These are phyloP conservation scores for Nannochloropsis salina DNA, from an alignment of 108 stramenopile genomes.

Conservation along the genomic window DNA sequence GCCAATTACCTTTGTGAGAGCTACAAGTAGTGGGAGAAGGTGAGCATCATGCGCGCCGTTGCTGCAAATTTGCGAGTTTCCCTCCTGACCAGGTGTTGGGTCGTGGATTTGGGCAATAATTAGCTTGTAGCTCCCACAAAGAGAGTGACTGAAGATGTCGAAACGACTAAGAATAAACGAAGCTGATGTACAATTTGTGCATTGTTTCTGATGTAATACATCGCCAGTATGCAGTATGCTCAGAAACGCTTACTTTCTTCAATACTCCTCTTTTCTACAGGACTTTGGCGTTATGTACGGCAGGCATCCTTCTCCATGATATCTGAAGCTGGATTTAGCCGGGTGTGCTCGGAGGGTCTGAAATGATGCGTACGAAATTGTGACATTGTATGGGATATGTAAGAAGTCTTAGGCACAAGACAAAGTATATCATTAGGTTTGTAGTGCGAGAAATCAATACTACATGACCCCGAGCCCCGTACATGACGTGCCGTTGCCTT, in stretches of 20 bases:
- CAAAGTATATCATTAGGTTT: no score
- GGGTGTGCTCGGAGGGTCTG: neutral
- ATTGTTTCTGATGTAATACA: no score
- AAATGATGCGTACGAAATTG: neutral
- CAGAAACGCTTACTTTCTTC: no score
- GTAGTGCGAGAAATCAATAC: no score
- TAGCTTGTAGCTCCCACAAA: neutral
- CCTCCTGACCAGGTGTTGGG: neutral
- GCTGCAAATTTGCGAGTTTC: neutral
- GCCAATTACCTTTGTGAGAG: neutral
- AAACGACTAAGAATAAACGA: neutral
- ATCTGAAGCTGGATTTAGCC: neutral
- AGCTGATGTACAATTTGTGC: neutral
- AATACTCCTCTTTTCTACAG: neutral
- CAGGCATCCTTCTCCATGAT: neutral
- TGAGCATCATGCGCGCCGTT: no score
- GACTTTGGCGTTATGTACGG: neutral
- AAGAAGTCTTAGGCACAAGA: no score
- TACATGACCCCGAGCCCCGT: no score
- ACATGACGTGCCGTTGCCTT: no score
- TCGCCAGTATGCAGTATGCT: no score
- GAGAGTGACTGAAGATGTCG: neutral
- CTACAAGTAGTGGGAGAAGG: neutral
- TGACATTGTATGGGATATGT: neutral
- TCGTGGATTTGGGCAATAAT: neutral